These are phyloP conservation scores for Hypoxylon sp. DNA, from an alignment of 2,329 filamentous ascomycete species.

Conservation along the genomic window DNA sequence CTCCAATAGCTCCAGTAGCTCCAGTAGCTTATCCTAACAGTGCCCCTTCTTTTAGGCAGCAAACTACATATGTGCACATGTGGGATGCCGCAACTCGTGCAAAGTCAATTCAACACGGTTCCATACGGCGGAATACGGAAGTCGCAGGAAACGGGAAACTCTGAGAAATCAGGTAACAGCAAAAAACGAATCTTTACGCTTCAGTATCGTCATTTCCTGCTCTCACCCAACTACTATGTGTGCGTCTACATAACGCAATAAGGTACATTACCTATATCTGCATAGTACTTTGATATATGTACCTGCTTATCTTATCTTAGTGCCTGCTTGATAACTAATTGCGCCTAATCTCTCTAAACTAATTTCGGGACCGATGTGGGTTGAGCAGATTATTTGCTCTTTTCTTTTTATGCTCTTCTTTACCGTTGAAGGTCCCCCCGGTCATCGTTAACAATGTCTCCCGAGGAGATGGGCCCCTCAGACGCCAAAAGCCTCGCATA, in stretches of 20 bases:
- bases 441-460: conserved; percentile 4
- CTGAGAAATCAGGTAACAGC: conserved; percentile 1
- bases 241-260: too few species aligned
- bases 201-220: neutral
- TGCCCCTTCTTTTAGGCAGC: conserved; percentile 18
- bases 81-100: neutral
- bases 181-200: neutral
- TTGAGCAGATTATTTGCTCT: conserved; percentile 9
- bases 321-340: neutral
- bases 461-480: neutral
- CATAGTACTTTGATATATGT: too few species aligned
- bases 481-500: conserved; percentile 10
- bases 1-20: neutral
- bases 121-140: neutral
- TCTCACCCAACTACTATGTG: too few species aligned
- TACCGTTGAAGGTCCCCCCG: conserved; percentile 15
- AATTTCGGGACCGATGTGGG: conserved; percentile 28
- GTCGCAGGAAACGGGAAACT: neutral
- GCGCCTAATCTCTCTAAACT: neutral
- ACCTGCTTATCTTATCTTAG: neutral
- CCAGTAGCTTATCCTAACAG: conserved; percentile 43
- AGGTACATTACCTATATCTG: too few species aligned
- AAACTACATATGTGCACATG: conserved; percentile 5
- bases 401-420: conserved; percentile 18
- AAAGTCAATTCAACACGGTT: neutral